Evolutionary conservation across 2,329 filamentous ascomycete genomes (phyloP).

Genomic region (Penicillium sp.): DNA sequence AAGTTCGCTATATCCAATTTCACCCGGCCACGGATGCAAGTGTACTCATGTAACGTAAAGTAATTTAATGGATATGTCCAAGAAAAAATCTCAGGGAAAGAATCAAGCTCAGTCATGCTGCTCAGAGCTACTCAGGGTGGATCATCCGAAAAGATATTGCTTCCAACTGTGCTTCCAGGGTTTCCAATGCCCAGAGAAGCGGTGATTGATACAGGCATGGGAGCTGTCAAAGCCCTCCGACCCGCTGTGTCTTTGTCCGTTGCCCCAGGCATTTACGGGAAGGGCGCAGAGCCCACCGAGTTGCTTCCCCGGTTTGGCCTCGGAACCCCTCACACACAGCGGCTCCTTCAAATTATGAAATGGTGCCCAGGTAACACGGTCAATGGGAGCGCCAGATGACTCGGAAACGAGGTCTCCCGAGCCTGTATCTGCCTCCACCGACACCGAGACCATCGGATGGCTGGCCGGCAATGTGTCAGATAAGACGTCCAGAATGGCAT

Average conservation of each 20-base stretch:
- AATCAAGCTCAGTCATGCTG: neutral
- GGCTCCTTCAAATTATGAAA: slow-evolving; percentile 27
- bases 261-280: slow-evolving; percentile 62
- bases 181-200: slow-evolving; percentile 35
- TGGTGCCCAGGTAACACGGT: slow-evolving; percentile 34
- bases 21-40: neutral
- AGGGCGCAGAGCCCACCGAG: slow-evolving; percentile 84
- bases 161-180: slow-evolving; percentile 35
- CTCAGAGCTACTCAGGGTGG: neutral
- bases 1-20: too few species aligned
- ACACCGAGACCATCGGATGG: slow-evolving; percentile 25
- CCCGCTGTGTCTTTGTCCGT: slow-evolving; percentile 34
- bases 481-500: slow-evolving; percentile 30
- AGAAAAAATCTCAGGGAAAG: neutral
- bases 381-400: slow-evolving; percentile 4
- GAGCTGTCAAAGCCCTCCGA: slow-evolving; percentile 25
- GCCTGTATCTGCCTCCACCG: slow-evolving; percentile 19
- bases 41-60: neutral
- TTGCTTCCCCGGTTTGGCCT: slow-evolving; percentile 46
- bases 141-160: slow-evolving; percentile 26
- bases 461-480: slow-evolving; percentile 26
- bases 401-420: slow-evolving; percentile 21
- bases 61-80: neutral
- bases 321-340: slow-evolving; percentile 24
- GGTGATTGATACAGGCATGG: slow-evolving; percentile 34